Percentiles rank a stretch among this genome's conserved stretches.
These are phyloP conservation scores for Coprinopsis marcescibilis DNA, from an alignment of 768 basidiomycete species.

Conservation along the genomic window DNA sequence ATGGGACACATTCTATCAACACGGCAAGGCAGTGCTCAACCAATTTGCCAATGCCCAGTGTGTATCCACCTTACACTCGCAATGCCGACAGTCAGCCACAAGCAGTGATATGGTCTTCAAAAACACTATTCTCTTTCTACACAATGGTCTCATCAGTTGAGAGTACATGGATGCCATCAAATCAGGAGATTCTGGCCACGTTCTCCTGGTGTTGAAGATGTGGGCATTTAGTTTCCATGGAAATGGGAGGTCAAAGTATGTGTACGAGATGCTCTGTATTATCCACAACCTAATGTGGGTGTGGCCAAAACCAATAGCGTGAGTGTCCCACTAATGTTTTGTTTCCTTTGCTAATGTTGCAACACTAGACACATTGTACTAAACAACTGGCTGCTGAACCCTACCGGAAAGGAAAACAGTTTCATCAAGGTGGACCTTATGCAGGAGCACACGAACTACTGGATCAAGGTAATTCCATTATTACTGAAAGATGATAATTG, in stretches of 20 bases:
- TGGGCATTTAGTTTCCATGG: conserved; percentile 26
- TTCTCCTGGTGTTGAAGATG: conserved; percentile 23
- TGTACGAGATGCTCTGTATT: conserved; percentile 25
- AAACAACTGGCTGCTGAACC: conserved; percentile 30
- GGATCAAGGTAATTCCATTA: conserved; percentile 22
- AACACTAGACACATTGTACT: conserved; percentile 18
- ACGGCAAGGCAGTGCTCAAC: conserved; percentile 19
- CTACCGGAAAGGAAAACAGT: conserved; percentile 20
- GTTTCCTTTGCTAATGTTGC: not conserved
- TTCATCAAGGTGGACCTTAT: conserved; percentile 26
- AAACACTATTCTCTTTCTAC: conserved; percentile 24
- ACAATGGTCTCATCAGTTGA: conserved; percentile 21
- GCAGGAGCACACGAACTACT: conserved; percentile 31
- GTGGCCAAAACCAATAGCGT: conserved; percentile 19
- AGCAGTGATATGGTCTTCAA: conserved; percentile 24
- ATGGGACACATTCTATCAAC: conserved; percentile 17
- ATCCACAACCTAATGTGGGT: conserved; percentile 22
- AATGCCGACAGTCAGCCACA: not conserved
- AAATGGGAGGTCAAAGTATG: conserved; percentile 28
- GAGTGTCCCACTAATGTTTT: not conserved
- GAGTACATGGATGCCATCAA: conserved; percentile 25
- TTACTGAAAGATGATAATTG: not conserved
- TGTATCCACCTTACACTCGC: conserved; percentile 17
- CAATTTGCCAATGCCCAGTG: conserved; percentile 14
- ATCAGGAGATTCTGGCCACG: conserved; percentile 25